These are phyloP conservation scores for Geotrichum restrictum DNA, from an alignment of 1,139 yeast genomes.

Conservation along the genomic window DNA sequence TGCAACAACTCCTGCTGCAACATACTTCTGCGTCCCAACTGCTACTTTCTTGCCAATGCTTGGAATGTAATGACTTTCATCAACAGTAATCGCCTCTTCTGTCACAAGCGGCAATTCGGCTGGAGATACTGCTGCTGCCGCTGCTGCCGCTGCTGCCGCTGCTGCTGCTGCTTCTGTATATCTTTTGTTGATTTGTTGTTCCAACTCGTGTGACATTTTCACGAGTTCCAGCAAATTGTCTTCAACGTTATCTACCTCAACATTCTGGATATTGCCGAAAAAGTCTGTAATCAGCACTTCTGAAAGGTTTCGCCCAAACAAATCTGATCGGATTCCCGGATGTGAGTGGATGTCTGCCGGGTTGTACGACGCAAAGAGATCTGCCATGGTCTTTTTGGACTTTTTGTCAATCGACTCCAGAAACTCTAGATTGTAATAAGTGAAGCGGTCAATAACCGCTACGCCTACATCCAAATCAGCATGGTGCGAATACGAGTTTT, in stretches of 20 bases:
- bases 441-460: constrained; percentile 94
- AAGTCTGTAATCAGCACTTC: constrained; percentile 85
- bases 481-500: constrained; percentile 91
- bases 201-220: constrained; percentile 10
- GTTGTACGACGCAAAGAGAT: constrained; percentile 78
- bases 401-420: constrained; percentile 73
- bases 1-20: neutral
- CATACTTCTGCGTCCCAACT: neutral
- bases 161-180: neutral
- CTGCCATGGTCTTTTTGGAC: constrained; percentile 71
- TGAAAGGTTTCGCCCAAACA: constrained; percentile 62
- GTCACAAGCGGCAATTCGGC: neutral
- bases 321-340: constrained; percentile 84
- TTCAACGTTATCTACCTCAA: constrained; percentile 60
- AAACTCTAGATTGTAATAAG: constrained; percentile 85
- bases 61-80: neutral
- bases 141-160: neutral
- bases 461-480: constrained; percentile 95
- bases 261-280: constrained; percentile 88
- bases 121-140: neutral
- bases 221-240: constrained; percentile 16
- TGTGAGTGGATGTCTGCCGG: constrained; percentile 83
- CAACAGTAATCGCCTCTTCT: neutral
- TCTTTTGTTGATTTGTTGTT: neutral
- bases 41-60: neutral